phyloP scores from a whole-genome alignment of 805 yeast species.

The Saturnispora quitensis region DNA sequence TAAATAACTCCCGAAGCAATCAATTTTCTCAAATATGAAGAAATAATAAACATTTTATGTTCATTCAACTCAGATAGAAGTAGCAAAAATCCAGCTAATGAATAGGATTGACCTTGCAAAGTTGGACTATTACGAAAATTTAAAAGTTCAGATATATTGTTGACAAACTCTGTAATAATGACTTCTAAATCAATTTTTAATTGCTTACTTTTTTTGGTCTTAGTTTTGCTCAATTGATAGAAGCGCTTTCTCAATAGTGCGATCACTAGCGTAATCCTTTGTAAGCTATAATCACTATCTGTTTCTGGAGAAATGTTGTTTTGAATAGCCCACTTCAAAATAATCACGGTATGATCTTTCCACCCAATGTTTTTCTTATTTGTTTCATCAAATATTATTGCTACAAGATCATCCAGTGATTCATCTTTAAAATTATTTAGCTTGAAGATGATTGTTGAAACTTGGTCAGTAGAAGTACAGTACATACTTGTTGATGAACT shows the following conservation, averaged over 20 bases:
- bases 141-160: slow-evolving; percentile 24
- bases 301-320: slow-evolving; percentile 12
- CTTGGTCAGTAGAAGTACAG: slow-evolving; percentile 10
- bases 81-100: slow-evolving; percentile 30
- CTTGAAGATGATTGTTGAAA: slow-evolving; percentile 16
- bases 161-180: slow-evolving; percentile 26
- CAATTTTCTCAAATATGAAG: slow-evolving; percentile 65
- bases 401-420: slow-evolving; percentile 14
- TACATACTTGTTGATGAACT: not conserved
- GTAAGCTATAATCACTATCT: slow-evolving; percentile 8
- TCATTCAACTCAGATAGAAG: slow-evolving; percentile 42
- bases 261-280: slow-evolving; percentile 19
- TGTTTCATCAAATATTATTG: slow-evolving; percentile 21
- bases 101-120: slow-evolving; percentile 12
- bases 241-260: slow-evolving; percentile 22
- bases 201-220: slow-evolving; percentile 20
- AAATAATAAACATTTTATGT: slow-evolving; percentile 42
- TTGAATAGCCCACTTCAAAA: slow-evolving; percentile 27
- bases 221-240: slow-evolving; percentile 15
- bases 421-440: slow-evolving; percentile 23
- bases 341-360: slow-evolving; percentile 18
- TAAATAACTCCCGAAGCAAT: slow-evolving; percentile 84
- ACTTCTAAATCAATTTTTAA: slow-evolving; percentile 25
- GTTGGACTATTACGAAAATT: slow-evolving; percentile 13
- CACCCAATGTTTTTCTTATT: slow-evolving; percentile 14